Evolutionary conservation across 352 stramenopile species (phyloP), one percentile per base, ranked within the genome.

Genomic region (Phytopythium mirpurense): DNA sequence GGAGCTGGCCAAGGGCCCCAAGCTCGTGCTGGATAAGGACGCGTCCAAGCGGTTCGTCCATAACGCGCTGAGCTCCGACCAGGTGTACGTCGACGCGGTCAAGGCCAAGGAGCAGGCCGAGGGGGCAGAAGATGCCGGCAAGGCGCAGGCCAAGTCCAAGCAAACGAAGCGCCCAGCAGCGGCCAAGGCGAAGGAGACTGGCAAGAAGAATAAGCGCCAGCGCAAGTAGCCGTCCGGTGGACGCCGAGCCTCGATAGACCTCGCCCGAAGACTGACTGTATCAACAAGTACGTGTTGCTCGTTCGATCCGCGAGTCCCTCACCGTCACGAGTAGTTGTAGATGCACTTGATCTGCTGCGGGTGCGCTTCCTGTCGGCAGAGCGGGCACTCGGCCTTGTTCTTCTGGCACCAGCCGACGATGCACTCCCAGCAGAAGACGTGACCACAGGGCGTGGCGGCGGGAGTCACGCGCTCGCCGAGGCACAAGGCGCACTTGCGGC

Each of bases 371-470:
- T 96, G 86, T 16, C 88, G 78, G 51, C 88, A 97, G 9, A 97
- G 73, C 40, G 88, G 88, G 56, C 88, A 97, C 60, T 97, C 86
- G 35, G 85, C 74, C 52, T 95, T 93, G 70, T 94, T 92, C 58
- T 93, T 96, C 52, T 96, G 84, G 57, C 88, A 96, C 88, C 88
- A 97, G 14, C 86, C 83, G n/a, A 97, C 82, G 56, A 97, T 95
- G 52, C 88, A 97, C 24, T 95, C 84, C 88, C 88, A 97, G 63
- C 88, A 97, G 70, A 97, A 97, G 27, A 97, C 71, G 57, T 97
- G 88, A 26, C 88, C 88, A 43, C 88, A 97, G 0, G 86, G 88
- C 18, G 88, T 97, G 12, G 78, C 82, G 14, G 85, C 74, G 11
- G 86, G 79, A 16, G 82, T 71, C 56, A 76, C 70, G 50, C 86